Percentiles rank a stretch among this genome's conserved stretches.
Conservation (phyloP, 2,329 filamentous ascomycete genomes). For the Colletotrichum camelliae region DNA sequence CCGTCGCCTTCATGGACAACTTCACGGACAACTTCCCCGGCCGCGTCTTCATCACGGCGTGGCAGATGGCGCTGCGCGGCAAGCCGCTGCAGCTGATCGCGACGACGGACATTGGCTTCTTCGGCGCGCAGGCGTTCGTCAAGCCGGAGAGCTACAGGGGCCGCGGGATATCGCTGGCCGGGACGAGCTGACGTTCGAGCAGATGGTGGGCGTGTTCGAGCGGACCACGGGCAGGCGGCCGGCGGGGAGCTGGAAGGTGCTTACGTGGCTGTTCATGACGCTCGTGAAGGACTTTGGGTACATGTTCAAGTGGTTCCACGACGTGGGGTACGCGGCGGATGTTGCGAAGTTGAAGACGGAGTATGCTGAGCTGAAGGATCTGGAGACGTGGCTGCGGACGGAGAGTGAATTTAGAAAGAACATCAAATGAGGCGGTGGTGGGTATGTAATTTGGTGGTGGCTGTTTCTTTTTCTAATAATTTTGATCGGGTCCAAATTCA, state of each 20-base stretch:
- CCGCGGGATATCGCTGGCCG: slow-evolving; percentile 40
- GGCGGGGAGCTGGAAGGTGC: slow-evolving; percentile 33
- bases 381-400: slow-evolving; percentile 51
- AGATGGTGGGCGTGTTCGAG: slow-evolving; percentile 36
- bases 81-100: slow-evolving; percentile 41
- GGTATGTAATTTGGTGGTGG: background rate
- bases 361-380: slow-evolving; percentile 31
- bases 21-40: slow-evolving; percentile 33
- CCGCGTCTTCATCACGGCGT: slow-evolving; percentile 36
- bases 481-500: background rate
- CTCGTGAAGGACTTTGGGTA: slow-evolving; percentile 35
- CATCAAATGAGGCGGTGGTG: background rate
- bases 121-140: slow-evolving; percentile 40
- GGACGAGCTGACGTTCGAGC: slow-evolving; percentile 42
- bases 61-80: slow-evolving; percentile 31
- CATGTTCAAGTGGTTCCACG: slow-evolving; percentile 43
- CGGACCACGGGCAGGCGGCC: slow-evolving; percentile 31
- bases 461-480: background rate
- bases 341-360: slow-evolving; percentile 30
- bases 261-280: slow-evolving; percentile 30
- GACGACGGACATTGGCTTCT: slow-evolving; percentile 42
- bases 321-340: slow-evolving; percentile 40
- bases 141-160: slow-evolving; percentile 35
- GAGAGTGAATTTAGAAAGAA: slow-evolving; percentile 60
- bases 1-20: slow-evolving; percentile 47